phyloP scores from a whole-genome alignment of 1,284 basidiomycete species.

The Termitomyces sp. region DNA sequence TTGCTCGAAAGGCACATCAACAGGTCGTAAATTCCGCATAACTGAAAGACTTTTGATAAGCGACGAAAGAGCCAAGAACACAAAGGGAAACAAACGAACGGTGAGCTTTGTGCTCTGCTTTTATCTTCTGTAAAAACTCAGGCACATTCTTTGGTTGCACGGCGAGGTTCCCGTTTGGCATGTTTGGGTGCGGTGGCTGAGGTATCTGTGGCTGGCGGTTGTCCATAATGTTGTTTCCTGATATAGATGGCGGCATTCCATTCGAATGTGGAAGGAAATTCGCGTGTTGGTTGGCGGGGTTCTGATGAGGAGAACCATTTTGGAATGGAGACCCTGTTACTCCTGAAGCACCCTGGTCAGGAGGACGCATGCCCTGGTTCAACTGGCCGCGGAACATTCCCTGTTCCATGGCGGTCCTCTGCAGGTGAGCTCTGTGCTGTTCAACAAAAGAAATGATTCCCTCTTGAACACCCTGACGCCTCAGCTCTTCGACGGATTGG shows the following conservation, averaged over 20 bases:
- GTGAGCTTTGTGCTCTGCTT: constrained; percentile 27
- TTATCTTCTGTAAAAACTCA: constrained; percentile 31
- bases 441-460: constrained; percentile 56
- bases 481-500: constrained; percentile 46
- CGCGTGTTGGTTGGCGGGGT: constrained; percentile 3
- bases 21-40: constrained; percentile 24
- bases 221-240: constrained; percentile 14
- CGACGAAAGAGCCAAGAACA: constrained; percentile 15
- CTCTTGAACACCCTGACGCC: constrained; percentile 44
- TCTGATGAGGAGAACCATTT: constrained; percentile 2
- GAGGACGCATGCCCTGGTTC: constrained; percentile 16
- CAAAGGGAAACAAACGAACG: constrained; percentile 24
- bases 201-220: constrained; percentile 9
- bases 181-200: constrained; percentile 6
- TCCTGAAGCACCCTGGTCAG: constrained; percentile 9
- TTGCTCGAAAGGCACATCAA: constrained; percentile 47
- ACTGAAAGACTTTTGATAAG: constrained; percentile 18
- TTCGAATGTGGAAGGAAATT: constrained; percentile 14
- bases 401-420: constrained; percentile 38
- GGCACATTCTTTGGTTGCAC: constrained; percentile 26
- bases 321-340: constrained; percentile 9
- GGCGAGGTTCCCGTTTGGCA: constrained; percentile 7
- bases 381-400: constrained; percentile 34
- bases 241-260: constrained; percentile 8
- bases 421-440: constrained; percentile 42